These are phyloP conservation scores for Hirsutella minnesotensis DNA, from an alignment of 2,329 filamentous ascomycete genomes.

Conservation along the genomic window DNA sequence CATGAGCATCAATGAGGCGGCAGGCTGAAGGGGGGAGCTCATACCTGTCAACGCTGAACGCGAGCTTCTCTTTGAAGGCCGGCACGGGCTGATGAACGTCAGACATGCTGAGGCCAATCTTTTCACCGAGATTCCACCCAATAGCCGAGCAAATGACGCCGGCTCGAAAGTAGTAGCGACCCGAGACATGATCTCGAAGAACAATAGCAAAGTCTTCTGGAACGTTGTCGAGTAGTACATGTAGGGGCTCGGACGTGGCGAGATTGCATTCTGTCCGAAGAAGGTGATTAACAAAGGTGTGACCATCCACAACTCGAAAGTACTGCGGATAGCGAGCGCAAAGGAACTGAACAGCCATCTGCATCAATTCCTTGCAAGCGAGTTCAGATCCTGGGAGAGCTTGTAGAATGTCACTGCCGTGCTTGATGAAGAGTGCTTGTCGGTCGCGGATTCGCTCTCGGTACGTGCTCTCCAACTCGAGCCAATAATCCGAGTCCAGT, in stretches of 20 bases:
- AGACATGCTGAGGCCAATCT: conserved; percentile 58
- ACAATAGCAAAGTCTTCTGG: conserved; percentile 78
- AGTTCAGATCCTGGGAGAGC: conserved; percentile 64
- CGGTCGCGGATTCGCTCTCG: conserved; percentile 55
- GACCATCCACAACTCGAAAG: conserved; percentile 47
- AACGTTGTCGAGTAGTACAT: conserved; percentile 62
- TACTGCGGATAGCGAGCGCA: conserved; percentile 65
- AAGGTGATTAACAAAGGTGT: conserved; percentile 56
- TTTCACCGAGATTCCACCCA: conserved; percentile 67
- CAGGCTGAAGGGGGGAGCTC: conserved; percentile 13
- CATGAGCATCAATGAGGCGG: background rate
- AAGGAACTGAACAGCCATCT: conserved; percentile 73
- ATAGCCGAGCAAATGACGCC: conserved; percentile 69
- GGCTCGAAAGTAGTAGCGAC: conserved; percentile 62
- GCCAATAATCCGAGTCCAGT: conserved; percentile 74
- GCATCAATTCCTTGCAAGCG: conserved; percentile 77
- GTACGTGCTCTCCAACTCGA: conserved; percentile 76
- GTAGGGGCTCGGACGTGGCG: conserved; percentile 49
- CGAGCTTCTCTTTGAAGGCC: conserved; percentile 80
- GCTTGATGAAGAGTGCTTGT: conserved; percentile 47
- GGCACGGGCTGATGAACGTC: conserved; percentile 66
- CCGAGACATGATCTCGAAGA: conserved; percentile 57
- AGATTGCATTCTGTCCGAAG: conserved; percentile 51
- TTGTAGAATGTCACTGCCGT: conserved; percentile 54
- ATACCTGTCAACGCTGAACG: conserved; percentile 79